Percentiles rank a stretch among this genome's conserved stretches.
Evolutionary conservation across 345 rosid genomes (phyloP).

Genomic region (Syzygium grande): DNA sequence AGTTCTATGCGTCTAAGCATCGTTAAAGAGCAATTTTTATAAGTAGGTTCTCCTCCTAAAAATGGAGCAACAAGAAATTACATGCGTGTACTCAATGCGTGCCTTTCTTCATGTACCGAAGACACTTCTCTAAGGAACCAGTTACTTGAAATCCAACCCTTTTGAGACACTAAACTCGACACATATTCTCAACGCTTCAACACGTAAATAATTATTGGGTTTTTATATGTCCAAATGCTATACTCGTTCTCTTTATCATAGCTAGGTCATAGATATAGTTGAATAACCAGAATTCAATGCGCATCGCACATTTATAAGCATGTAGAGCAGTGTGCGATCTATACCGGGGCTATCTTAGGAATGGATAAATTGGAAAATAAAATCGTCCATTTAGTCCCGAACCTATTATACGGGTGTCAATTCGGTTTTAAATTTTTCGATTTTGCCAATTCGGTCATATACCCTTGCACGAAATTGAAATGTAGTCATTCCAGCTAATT

Average conservation of each 20-base stretch:
- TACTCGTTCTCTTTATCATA: background rate
- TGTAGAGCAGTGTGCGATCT: background rate
- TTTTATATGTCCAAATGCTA: background rate
- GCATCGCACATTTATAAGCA: background rate
- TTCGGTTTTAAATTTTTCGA: fast-evolving
- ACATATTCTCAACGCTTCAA: background rate
- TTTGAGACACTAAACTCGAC: background rate
- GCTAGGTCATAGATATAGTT: background rate
- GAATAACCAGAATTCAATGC: background rate
- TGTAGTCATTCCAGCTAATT: fast-evolving
- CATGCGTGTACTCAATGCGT: background rate
- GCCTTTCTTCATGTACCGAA: background rate
- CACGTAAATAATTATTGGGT: background rate
- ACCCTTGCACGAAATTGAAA: fast-evolving
- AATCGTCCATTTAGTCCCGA: background rate
- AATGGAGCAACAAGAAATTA: background rate
- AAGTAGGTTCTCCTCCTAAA: background rate
- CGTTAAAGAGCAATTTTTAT: background rate
- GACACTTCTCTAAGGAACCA: background rate
- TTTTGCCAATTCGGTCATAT: background rate
- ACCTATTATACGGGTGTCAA: fast-evolving
- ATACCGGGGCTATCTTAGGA: background rate
- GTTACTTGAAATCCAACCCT: background rate
- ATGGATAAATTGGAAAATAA: background rate
- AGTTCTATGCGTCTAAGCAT: background rate